A percentile compares a stretch with the other conserved stretches of the same genome.
Conservation (phyloP, 2,329 filamentous ascomycete species). For the Fusarium continuum region DNA sequence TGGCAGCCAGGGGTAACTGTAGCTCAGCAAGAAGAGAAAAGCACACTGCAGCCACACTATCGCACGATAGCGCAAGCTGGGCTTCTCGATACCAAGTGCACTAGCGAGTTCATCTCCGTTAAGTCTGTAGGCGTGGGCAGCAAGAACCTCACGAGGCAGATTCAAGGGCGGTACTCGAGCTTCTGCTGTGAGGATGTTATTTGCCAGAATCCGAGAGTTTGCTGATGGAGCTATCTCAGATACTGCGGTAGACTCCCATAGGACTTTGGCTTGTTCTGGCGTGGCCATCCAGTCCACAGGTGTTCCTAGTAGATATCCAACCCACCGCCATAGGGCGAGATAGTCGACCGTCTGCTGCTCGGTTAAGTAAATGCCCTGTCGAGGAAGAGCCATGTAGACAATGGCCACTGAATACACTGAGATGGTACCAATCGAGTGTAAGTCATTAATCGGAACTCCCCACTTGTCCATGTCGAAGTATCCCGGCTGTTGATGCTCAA, state of each 20-base stretch:
- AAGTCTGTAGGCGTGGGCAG: slow-evolving; percentile 73
- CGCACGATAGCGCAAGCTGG: slow-evolving; percentile 65
- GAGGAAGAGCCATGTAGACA: slow-evolving; percentile 74
- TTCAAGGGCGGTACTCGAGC: slow-evolving; percentile 72
- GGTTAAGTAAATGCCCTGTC: slow-evolving; percentile 74
- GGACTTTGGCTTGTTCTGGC: slow-evolving; percentile 62
- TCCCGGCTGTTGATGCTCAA: slow-evolving; percentile 61
- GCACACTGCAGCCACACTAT: slow-evolving; percentile 72
- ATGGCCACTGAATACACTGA: slow-evolving; percentile 73
- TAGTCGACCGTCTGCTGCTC: slow-evolving; percentile 73
- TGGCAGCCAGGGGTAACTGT: slow-evolving; percentile 53
- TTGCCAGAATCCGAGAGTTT: slow-evolving; percentile 71
- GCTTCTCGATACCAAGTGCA: slow-evolving; percentile 65
- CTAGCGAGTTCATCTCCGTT: slow-evolving; percentile 72
- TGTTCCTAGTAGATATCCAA: slow-evolving; percentile 75
- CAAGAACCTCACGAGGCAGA: slow-evolving; percentile 71
- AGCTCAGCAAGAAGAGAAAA: slow-evolving; percentile 68
- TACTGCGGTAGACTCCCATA: slow-evolving; percentile 74
- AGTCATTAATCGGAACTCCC: slow-evolving; percentile 76
- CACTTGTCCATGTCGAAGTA: slow-evolving; percentile 68
- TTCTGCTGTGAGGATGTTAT: slow-evolving; percentile 78
- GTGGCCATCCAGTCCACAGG: slow-evolving; percentile 69
- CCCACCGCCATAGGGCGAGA: slow-evolving; percentile 78
- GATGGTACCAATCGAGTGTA: slow-evolving; percentile 78
- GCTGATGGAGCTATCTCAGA: slow-evolving; percentile 73